Base-by-base conservation (phyloP, 2,329 filamentous ascomycete species). In the Harringtonia lauricola region DNA sequence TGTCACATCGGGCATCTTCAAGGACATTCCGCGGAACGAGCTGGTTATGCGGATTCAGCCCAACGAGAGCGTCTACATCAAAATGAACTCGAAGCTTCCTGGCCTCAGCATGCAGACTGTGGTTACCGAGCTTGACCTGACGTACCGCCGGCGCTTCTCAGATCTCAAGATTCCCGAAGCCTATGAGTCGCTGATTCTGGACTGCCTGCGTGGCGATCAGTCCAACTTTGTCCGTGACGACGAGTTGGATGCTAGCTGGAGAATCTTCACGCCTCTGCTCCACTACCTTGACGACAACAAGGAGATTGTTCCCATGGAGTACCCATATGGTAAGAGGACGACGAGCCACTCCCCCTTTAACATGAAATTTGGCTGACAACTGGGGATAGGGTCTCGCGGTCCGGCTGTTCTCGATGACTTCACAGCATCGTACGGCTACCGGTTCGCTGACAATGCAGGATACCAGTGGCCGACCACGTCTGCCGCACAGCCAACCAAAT, bases 1-100 rank as follows among this genome's bases (percentile, higher is more conserved):
- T 62, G 92, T 98, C 52, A 96, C 92, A 19, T 95, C 89, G 39
- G 92, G 94, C 54, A 98, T 98, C 66, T 98, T 98, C 74, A 96
- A 96, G 77, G 90, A 98, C 63, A 98, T 98, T 60, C 94, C 92
- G 47, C 84, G 94, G 55, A 98, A 98, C 72, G 92, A 98, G 71
- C 83, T 98, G 53, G 92, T 98, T 58, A 95, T 98, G 72, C 89
- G 92, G 54, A 94, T 98, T 52, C 92, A 98, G 72, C 92, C 92
- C 57, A 98, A 98, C 71, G 92, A 98, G 76, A 94, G 86, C 62
- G 89, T 98, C 54, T 98, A 98, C 71, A 94, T 96, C 67, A 98
- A 98, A 81, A 98, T 98, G 92, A 98, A 98, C 82, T 96, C 90
- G 26, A 98, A 98, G 76, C 75, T 98, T 47, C 94, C 92, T 18